A percentile compares a stretch with the other conserved stretches of the same genome.
These are phyloP conservation scores for Pseudotsuga menziesii DNA, from an alignment of 75 land plant genomes.

Conservation along the genomic window DNA sequence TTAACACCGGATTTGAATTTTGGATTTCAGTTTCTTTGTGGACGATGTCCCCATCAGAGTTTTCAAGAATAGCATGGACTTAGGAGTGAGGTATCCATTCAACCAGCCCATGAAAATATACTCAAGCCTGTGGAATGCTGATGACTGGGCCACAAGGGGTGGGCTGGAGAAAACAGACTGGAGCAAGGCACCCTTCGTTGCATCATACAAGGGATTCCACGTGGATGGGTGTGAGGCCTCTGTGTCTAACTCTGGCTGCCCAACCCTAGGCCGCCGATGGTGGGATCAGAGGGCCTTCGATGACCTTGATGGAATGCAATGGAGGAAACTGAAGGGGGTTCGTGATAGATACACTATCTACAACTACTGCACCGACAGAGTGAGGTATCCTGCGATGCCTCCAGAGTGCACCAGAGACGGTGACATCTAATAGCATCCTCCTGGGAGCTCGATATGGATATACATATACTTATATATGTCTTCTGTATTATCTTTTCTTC, in stretches of 20 bases:
- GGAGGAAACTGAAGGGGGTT: slow-evolving; percentile 17
- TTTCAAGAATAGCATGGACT: slow-evolving; percentile 42
- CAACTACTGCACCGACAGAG: slow-evolving; percentile 42
- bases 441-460: too few species aligned
- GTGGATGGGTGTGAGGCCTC: slow-evolving; percentile 46
- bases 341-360: slow-evolving; percentile 32
- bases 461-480: too few species aligned
- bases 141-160: slow-evolving; percentile 55
- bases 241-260: slow-evolving; percentile 9
- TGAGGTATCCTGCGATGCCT: slow-evolving; percentile 20
- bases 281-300: slow-evolving; percentile 37
- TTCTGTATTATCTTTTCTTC: too few species aligned
- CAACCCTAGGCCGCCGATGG: slow-evolving; percentile 26
- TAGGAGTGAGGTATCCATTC: slow-evolving; percentile 48
- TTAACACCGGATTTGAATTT: too few species aligned
- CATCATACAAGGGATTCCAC: slow-evolving; percentile 34
- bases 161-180: slow-evolving; percentile 52
- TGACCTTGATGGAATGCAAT: slow-evolving; percentile 23
- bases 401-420: slow-evolving; percentile 26
- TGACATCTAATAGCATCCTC: slow-evolving; percentile 6
- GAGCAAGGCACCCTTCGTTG: slow-evolving; percentile 43
- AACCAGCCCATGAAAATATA: slow-evolving; percentile 54
- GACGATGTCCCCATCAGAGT: slow-evolving; percentile 47
- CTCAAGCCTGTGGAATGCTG: slow-evolving; percentile 60
- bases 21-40: slow-evolving; percentile 39